Base-by-base conservation (phyloP, 768 basidiomycete genomes). In the Boletellus ananas region DNA sequence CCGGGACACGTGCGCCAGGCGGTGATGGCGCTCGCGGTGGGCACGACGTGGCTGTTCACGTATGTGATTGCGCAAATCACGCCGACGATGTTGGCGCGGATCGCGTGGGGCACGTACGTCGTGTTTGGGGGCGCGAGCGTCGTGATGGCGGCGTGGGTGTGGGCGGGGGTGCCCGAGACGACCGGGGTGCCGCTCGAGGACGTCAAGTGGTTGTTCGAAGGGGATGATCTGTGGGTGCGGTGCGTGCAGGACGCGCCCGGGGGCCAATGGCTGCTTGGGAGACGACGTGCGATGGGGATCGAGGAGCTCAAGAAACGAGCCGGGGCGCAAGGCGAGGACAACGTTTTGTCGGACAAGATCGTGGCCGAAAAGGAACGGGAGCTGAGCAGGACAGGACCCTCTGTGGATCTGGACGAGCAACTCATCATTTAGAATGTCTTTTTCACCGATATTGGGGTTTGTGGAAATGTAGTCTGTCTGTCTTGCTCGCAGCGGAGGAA, bases 121-220 rank as follows among this genome's bases (percentile, higher is more conserved):
- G 51, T 68, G 16, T 71, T 72, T 45, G 70, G 70, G 1, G 37
- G 61, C 21, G 61, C 58, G 35, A 61, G 62, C 16, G 25, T 68
- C 2, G 39, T 57, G 48, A 68, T 73, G 62, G 61, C 60, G 38
- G 51, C 43, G 14, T 75, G 62, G 69, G 65, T 61, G 34, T 68
- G 70, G 60, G 52, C 56, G n/a, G 65, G 67, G 43, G 60, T 75
- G 7, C 74, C 74, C 0, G 74, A 75, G 59, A 75, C 74, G 41
- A 70, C 58, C 16, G 68, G 70, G 12, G 63, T 70, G 20, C 64
- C 69, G 33, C 63, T 74, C 25, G 73, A 74, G 61, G 70, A 74
- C 33, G 60, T 74, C 37, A 56, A 52, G 25, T 66, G 57, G 49
- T 33, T 74, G 18, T 74, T 74, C 33, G 68, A 71, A 45, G 52